Evolutionary conservation across 2,329 filamentous ascomycete species (phyloP).

Genomic region (Cercospora sp.): DNA sequence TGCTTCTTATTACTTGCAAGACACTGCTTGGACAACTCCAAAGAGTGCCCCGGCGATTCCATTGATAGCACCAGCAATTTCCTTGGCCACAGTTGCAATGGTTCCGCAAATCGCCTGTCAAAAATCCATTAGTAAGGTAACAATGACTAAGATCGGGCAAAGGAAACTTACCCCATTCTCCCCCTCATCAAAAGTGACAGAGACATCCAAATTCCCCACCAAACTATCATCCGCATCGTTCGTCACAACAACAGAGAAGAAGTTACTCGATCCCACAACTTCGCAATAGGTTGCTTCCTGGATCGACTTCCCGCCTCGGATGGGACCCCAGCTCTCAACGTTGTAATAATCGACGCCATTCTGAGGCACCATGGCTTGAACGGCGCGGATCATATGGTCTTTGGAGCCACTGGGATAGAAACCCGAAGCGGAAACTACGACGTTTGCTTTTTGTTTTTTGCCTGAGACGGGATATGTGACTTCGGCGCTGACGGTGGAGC

Average conservation of each 20-base stretch:
- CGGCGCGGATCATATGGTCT: constrained; percentile 1
- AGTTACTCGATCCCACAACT: constrained; percentile 6
- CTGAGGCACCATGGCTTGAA: constrained; percentile 8
- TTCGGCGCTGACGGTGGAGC: neutral
- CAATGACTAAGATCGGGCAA: neutral
- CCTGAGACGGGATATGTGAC: constrained; percentile 3
- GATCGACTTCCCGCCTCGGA: neutral
- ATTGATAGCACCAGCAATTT: constrained; percentile 9
- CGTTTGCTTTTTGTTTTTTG: neutral
- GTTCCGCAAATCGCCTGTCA: neutral
- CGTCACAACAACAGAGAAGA: constrained; percentile 1
- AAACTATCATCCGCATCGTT: neutral
- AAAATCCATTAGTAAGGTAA: neutral
- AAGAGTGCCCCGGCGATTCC: constrained; percentile 8
- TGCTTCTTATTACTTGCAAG: neutral
- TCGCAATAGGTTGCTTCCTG: neutral
- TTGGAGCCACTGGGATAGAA: constrained; percentile 3
- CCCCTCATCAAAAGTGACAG: neutral
- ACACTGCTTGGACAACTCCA: constrained; percentile 5
- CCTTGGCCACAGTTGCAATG: constrained; percentile 1
- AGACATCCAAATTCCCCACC: neutral
- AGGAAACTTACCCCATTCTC: constrained; percentile 6
- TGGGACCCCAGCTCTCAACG: neutral
- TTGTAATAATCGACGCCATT: constrained; percentile 4
- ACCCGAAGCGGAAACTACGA: neutral